Evolutionary conservation across 2,329 filamentous ascomycete species (phyloP).

Genomic region (Endothia cerciana): DNA sequence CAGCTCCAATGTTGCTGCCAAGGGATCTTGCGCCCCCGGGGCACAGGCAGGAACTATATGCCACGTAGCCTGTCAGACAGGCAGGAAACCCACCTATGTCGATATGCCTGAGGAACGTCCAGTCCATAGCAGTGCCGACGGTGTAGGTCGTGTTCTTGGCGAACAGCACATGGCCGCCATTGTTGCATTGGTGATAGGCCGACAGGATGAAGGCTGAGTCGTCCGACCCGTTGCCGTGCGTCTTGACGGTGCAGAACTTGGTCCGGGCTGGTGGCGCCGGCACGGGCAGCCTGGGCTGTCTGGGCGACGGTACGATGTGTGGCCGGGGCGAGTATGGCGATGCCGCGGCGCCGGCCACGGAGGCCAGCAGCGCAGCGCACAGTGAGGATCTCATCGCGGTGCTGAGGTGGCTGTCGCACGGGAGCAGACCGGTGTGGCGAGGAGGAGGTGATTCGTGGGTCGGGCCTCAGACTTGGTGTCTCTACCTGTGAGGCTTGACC

Average conservation of each 20-base stretch:
- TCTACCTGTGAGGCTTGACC: neutral
- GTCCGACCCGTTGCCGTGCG: conserved; percentile 48
- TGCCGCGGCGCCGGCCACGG: conserved; percentile 27
- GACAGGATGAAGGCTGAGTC: conserved; percentile 46
- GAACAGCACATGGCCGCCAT: conserved; percentile 63
- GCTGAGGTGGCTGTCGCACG: neutral
- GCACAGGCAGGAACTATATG: neutral
- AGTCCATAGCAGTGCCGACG: conserved; percentile 64
- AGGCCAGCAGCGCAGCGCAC: conserved; percentile 30
- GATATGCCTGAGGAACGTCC: conserved; percentile 64
- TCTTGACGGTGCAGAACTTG: conserved; percentile 60
- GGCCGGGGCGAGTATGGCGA: conserved; percentile 31
- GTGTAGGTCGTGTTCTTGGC: conserved; percentile 57
- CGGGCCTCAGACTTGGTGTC: neutral
- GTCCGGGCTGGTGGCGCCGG: conserved; percentile 34
- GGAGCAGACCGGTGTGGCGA: conserved; percentile 9
- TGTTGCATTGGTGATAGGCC: conserved; percentile 59
- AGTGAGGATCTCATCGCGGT: conserved; percentile 31
- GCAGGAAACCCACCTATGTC: conserved; percentile 54
- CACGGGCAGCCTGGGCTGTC: conserved; percentile 35
- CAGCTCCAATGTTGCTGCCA: neutral
- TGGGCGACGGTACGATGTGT: conserved; percentile 30
- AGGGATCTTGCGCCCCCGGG: neutral
- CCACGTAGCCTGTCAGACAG: neutral
- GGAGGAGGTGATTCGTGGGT: neutral